These are phyloP conservation scores for Citrus sinensis DNA, from an alignment of 345 rosid species.

Conservation along the genomic window DVS_A1.0 CM039169.1:24978001-24978500, in stretches of 20 bases:
- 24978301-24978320: too few species aligned
- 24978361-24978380: slow-evolving; percentile 30
- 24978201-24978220: neutral
- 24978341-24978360: slow-evolving; percentile 29
- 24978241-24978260: slow-evolving; percentile 26
- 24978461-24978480: slow-evolving; percentile 12
- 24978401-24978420: slow-evolving; percentile 32
- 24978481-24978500: slow-evolving; percentile 12
- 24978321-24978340: slow-evolving; percentile 1
- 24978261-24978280: slow-evolving; percentile 22
- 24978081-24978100: neutral
- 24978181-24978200: slow-evolving; percentile 29
- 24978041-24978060: neutral
- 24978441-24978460: slow-evolving; percentile 14
- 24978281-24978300: slow-evolving; percentile 5
- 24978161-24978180: slow-evolving; percentile 21
- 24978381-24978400: slow-evolving; percentile 24
- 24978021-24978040: neutral
- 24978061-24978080: neutral
- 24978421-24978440: slow-evolving; percentile 39
- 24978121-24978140: neutral
- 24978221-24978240: neutral
- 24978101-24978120: neutral
- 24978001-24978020: neutral
- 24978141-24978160: neutral